Evolutionary conservation across 169 alveolate genomes (phyloP), one percentile per base, ranked within the genome.

Genomic region (Plasmodium vinckei): DNA sequence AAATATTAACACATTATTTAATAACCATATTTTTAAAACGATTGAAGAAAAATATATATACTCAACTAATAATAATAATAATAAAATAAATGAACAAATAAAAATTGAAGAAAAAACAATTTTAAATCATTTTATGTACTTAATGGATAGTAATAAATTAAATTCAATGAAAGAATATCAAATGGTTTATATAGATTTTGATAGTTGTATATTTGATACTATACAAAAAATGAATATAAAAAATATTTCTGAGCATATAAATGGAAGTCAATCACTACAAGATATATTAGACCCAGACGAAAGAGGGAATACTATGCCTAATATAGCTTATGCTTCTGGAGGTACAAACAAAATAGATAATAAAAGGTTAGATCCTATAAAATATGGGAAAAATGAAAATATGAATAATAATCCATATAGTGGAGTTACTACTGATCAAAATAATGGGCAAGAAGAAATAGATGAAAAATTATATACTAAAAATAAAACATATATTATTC

Each of bases 101-200:
- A 0, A 33, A 33, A 21, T 25, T 12, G 87, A 57, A n/a, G 82
- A 86, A 21, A 33, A 12, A 0, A 57, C 69, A 47, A 44, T 86
- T 0, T 17, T 39, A 9, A 57, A 86, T 56, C 86, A 69, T 15
- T 86, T 86, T 72, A 46, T 86, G 15, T 86, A 86, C 13, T 56
- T 86, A 9, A 57, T 86, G 63, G 84, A 54, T 15, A 86, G 71
- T 51, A 42, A 69, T 15, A 86, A 63, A 60, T 53, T 46, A 59
- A 86, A 86, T 19, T 86, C 87, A 23, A 69, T 63, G 5, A 86
- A 70, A 21, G 91, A 86, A 53, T 86, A 69, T 39, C 49, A 60
- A 9, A 17, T 86, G 77, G 42, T 86, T 9, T 86, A 57, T 53
- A 33, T 86, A 5, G 87, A 68, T 2, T 70, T 42, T 70, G 73